Base-by-base conservation (phyloP, 2,329 filamentous ascomycete genomes). In the Knoxdaviesia capensis region DNA sequence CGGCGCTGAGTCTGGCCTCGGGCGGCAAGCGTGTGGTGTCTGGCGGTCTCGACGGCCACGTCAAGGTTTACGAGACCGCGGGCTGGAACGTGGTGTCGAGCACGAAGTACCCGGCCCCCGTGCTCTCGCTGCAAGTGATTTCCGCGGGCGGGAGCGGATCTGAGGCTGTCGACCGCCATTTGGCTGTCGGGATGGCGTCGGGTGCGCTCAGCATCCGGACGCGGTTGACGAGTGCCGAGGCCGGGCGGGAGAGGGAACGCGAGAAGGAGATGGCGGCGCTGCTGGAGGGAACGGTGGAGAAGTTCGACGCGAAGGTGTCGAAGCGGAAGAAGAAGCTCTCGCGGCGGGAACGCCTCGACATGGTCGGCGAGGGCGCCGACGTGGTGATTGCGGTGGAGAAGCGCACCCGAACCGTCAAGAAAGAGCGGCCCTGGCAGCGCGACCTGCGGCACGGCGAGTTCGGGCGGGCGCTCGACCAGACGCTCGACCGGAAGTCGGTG, bases 51-150 rank as follows among this genome's bases (percentile, higher is more conserved):
- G 90, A 98, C 57, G 92, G 90, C 7, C 90, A 96, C 59, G 78
- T 96, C 62, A 98, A 98, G 62, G 76, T 98, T 35, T 96, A 93
- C 53, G 88, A 96, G 61, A 94, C 87, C 1, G 78, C 77, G 1
- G 79, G 75, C 41, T 98, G 90, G 90, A 94, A 94, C 55, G 83
- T 96, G 6, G 87, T 96, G n/a, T 80, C 84, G 35, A 88, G 84
- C 41, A 76, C 81, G 46, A 98, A 96, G 61, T 98, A 96, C 59
- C 79, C 85, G 5, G 82, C 85, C 2, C 90, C 90, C 1, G 81
- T 98, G 44, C 73, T 98, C 8, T 82, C 85, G 7, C 70, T 96
- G 45, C 74, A 71, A 45, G 80, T 94, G 37, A 74, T 94, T 48
- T 54, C 60, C 5, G 54, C 56, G 10, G 55, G 53, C 41, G 20